Base-by-base conservation (phyloP, 2,329 filamentous ascomycete genomes). In the Trichoderma endophyticum region DNA sequence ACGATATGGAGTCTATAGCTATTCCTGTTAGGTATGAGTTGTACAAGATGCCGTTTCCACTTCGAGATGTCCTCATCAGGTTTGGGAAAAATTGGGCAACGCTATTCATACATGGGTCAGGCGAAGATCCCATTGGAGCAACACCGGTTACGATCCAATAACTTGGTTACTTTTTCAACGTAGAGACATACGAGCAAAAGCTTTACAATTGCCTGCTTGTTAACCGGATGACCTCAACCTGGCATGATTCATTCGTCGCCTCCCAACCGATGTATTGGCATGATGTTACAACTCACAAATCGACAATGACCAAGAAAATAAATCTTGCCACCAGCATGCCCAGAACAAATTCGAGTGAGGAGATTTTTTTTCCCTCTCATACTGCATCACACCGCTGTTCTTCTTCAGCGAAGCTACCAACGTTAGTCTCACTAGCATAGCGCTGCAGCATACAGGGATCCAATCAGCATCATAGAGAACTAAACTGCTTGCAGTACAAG, bases 341-440 rank as follows among this genome's bases (percentile, higher is more conserved):
- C 6, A 36, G 14, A 36, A 36, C 34, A 36, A 36, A 36, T 15
- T 6, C n/a, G 9, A 60, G 26, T 60, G 28, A 60, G 6, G n/a
- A n/a, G 21, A 32, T 21, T 34, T 32, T 11, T 32, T 59, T 28
- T 6, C 9, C 6, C 43, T 57, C 48, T 32, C 64, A 36, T 21
- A 21, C 64, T 39, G 14, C 51, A 70, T 54, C 67, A 70, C 67
- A 70, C 67, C 67, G 67, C 67, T 70, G 59, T 63, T 70, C 43
- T 54, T 36, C 28, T 21, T 28, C 56, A 24, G 14, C 26, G 43
- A 48, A 32, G 54, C 67, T 63, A 63, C 36, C 15, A 39, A 39
- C 57, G 6, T 56, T 59, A 65, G 62, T 21, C 43, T 32, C 14
- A 32, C 67, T 62, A 56, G 57, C 39, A 70, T 56, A 48, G 57